Evolutionary conservation across 164 flowering plant species (phyloP).

Genomic region (Stephania yunnanensis): DNA sequence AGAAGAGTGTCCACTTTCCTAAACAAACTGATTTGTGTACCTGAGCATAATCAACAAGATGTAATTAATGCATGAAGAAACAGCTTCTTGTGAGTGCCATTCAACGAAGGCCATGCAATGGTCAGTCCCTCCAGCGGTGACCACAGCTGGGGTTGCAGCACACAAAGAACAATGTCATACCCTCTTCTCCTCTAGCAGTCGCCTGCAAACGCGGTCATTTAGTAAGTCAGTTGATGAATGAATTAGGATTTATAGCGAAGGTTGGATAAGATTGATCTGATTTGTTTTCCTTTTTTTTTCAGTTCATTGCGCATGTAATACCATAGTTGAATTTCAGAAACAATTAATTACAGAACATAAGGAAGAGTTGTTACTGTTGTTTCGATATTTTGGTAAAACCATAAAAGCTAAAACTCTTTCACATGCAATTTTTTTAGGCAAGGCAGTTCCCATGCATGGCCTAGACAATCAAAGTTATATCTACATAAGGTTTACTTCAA

Average conservation of each 20-base stretch:
- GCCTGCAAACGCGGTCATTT: constrained; percentile 45
- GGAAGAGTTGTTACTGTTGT: background rate
- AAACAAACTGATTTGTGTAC: no score
- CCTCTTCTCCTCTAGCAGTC: constrained; percentile 86
- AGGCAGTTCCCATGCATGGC: no score
- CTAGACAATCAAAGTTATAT: no score
- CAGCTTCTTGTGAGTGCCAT: background rate
- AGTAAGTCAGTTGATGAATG: background rate
- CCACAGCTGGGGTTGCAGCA: constrained; percentile 91
- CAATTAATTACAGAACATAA: background rate
- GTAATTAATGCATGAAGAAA: background rate
- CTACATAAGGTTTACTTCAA: no score
- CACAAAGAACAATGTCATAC: constrained; percentile 84
- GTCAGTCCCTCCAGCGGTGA: constrained; percentile 79
- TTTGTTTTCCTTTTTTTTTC: background rate
- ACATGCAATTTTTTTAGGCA: no score
- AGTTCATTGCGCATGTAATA: no score
- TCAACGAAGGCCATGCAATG: background rate
- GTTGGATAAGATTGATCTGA: background rate
- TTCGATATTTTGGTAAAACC: background rate
- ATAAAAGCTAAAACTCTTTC: no score
- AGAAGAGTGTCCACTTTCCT: no score
- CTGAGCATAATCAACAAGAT: no score
- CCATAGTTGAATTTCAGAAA: no score
- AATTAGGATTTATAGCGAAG: background rate